Percentiles rank a stretch among this genome's conserved stretches.
phyloP scores from a whole-genome alignment of 345 rosid species.

The Populus pruinosa region DNA sequence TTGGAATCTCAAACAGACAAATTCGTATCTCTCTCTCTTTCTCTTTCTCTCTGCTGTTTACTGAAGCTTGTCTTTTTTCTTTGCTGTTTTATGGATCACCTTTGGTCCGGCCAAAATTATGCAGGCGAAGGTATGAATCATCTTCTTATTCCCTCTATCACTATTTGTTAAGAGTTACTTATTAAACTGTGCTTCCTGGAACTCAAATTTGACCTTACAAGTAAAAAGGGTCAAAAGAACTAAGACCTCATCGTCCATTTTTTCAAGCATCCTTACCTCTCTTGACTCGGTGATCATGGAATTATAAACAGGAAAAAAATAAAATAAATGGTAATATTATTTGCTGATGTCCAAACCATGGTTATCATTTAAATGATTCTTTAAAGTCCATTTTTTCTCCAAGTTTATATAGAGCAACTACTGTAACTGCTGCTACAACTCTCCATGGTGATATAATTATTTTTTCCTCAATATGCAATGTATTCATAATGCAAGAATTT shows the following conservation, averaged over 20 bases:
- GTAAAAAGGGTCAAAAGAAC: neutral
- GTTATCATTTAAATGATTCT: neutral
- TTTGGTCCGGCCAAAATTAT: constrained; percentile 21
- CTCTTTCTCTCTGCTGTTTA: neutral
- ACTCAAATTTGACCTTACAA: neutral
- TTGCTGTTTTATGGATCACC: constrained; percentile 36
- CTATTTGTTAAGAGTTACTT: neutral
- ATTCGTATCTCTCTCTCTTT: neutral
- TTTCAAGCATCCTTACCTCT: neutral
- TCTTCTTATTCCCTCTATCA: neutral
- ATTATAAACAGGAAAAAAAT: neutral
- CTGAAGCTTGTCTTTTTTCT: constrained; percentile 19
- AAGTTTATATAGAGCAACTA: neutral
- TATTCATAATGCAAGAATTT: neutral
- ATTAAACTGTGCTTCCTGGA: neutral
- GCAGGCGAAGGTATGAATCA: constrained; percentile 80
- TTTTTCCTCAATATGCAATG: neutral
- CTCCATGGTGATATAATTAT: neutral
- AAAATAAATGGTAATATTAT: neutral
- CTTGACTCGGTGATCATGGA: neutral
- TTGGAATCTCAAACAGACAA: neutral
- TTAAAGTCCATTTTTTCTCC: neutral
- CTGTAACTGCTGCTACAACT: neutral
- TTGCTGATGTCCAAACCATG: neutral
- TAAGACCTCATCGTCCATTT: neutral